Conservation (phyloP, 768 basidiomycete genomes). For the Suillus fuscotomentosus region DNA sequence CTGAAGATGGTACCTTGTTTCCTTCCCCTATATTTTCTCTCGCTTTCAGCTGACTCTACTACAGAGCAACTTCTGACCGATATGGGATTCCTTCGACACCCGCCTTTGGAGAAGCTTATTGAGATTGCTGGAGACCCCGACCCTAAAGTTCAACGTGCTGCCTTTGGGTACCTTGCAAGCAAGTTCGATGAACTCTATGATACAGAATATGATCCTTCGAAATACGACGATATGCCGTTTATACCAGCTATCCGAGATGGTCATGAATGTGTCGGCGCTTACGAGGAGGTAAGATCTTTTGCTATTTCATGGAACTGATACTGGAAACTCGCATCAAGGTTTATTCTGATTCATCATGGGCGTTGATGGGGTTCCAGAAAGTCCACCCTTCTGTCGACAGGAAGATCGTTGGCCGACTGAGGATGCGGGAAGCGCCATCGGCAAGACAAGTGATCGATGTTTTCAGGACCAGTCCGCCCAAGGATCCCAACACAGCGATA, state of each 20-base stretch:
- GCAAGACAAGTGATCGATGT: slow-evolving; percentile 51
- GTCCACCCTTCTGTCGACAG: slow-evolving; percentile 47
- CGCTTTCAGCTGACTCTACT: slow-evolving; percentile 4
- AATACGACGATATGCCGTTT: slow-evolving; percentile 60
- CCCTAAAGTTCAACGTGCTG: slow-evolving; percentile 45
- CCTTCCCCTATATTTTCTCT: background rate
- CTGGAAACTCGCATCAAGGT: slow-evolving; percentile 42
- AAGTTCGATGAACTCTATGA: slow-evolving; percentile 58
- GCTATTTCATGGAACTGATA: background rate
- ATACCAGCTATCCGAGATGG: slow-evolving; percentile 64
- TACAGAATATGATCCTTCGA: slow-evolving; percentile 45
- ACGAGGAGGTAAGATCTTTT: slow-evolving; percentile 52
- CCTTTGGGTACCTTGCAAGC: slow-evolving; percentile 76
- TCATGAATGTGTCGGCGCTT: slow-evolving; percentile 52
- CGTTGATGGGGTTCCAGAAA: slow-evolving; percentile 66
- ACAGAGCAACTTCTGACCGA: slow-evolving; percentile 43
- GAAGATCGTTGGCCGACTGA: slow-evolving; percentile 55
- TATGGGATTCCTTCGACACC: slow-evolving; percentile 61
- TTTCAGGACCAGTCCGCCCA: slow-evolving; percentile 53
- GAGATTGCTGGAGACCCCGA: slow-evolving; percentile 48
- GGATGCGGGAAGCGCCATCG: slow-evolving; percentile 64
- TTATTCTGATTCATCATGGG: slow-evolving; percentile 61
- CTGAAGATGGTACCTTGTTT: background rate
- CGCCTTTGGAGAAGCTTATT: slow-evolving; percentile 63
- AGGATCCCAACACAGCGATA: slow-evolving; percentile 45